A percentile compares a stretch with the other conserved stretches of the same genome.
Evolutionary conservation across 2,329 filamentous ascomycete genomes (phyloP).

Genomic region (Myriosclerotinia duriaeana): DNA sequence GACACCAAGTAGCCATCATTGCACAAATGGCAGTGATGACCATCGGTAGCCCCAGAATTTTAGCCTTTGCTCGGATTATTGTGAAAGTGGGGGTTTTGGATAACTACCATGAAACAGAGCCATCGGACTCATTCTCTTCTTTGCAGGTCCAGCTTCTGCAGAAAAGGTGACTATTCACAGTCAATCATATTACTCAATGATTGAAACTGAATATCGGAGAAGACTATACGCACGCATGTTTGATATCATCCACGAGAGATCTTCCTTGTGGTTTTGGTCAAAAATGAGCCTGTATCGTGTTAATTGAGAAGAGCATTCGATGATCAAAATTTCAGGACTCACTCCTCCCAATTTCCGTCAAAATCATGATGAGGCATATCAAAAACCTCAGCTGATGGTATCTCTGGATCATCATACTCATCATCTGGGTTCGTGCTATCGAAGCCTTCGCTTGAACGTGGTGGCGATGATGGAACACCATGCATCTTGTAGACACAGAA

Average conservation of each 20-base stretch:
- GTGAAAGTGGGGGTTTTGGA: background rate
- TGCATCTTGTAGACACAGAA: constrained; percentile 17
- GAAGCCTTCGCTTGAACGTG: constrained; percentile 2
- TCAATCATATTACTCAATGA: background rate
- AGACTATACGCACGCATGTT: constrained; percentile 33
- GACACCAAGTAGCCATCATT: constrained; percentile 1
- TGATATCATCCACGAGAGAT: constrained; percentile 36
- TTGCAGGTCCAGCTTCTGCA: constrained; percentile 55
- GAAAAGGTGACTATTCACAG: constrained; percentile 32
- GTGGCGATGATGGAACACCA: background rate
- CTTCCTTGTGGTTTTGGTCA: constrained; percentile 36
- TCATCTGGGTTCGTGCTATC: background rate
- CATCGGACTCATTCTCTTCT: constrained; percentile 85
- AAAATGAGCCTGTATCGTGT: constrained; percentile 36
- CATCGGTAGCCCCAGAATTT: background rate
- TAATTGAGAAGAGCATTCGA: background rate
- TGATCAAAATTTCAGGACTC: constrained; percentile 1
- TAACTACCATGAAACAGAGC: constrained; percentile 83
- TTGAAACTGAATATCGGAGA: background rate
- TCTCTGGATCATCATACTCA: constrained; percentile 11
- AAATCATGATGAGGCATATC: constrained; percentile 35
- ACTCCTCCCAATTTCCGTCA: constrained; percentile 37
- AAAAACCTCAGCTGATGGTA: constrained; percentile 33
- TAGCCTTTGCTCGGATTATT: background rate
- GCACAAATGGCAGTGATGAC: background rate